Evolutionary conservation across 2,329 filamentous ascomycete genomes (phyloP).

Genomic region (Phoma herbarum): DNA sequence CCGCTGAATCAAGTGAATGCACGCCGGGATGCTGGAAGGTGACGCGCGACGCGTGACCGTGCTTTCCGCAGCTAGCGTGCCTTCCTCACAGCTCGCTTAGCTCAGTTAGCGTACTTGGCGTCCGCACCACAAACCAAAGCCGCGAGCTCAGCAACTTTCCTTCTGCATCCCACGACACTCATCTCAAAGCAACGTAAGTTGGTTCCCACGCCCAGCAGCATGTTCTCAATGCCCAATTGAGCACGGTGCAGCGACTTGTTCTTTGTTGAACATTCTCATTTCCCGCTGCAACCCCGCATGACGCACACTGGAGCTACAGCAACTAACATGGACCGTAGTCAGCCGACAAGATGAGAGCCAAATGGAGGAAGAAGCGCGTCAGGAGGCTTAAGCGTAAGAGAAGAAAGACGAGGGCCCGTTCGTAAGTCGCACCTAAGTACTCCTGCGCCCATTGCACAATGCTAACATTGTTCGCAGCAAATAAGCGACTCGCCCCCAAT

Average conservation of each 20-base stretch:
- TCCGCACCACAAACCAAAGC: constrained; percentile 25
- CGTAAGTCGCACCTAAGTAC: constrained; percentile 68
- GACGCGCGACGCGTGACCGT: constrained; percentile 25
- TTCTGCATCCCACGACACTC: constrained; percentile 53
- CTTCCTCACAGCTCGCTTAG: constrained; percentile 11
- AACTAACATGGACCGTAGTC: constrained; percentile 45
- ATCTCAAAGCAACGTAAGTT: constrained; percentile 56
- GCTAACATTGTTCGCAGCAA: constrained; percentile 49
- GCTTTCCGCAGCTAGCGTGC: constrained; percentile 10
- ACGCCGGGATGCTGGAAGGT: constrained; percentile 7
- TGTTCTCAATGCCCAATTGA: constrained; percentile 37
- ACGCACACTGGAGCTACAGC: constrained; percentile 24
- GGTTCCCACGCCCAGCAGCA: constrained; percentile 11
- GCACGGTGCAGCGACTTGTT: constrained; percentile 18
- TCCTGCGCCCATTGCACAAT: not conserved
- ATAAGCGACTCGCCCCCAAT: constrained; percentile 60
- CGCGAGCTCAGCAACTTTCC: constrained; percentile 32
- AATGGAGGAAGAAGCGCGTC: constrained; percentile 99
- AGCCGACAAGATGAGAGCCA: constrained; percentile 79
- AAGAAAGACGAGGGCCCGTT: constrained; percentile 99
- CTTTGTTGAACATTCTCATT: constrained; percentile 14
- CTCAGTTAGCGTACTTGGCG: constrained; percentile 9
- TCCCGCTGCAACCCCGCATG: constrained; percentile 20
- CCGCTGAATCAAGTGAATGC: constrained; percentile 2
- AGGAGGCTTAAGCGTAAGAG: constrained; percentile 99